These are phyloP conservation scores for Cudoniella acicularis DNA, from an alignment of 495 filamentous ascomycete genomes.

Conservation along the genomic window DNA sequence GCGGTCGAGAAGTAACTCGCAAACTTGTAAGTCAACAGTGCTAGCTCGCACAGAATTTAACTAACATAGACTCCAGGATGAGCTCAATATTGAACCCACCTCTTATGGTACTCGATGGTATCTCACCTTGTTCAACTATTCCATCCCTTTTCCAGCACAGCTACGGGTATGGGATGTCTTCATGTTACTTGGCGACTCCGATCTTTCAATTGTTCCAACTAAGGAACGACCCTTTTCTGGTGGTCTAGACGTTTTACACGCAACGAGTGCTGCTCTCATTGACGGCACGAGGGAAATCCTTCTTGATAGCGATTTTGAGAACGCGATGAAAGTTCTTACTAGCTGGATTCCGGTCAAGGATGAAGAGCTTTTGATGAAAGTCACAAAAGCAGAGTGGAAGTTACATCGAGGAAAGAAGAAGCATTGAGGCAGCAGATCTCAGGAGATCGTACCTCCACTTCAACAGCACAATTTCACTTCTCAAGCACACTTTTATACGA, in stretches of 20 bases:
- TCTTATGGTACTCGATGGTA: conserved; percentile 97
- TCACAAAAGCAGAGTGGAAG: conserved; percentile 90
- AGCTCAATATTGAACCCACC: conserved; percentile 78
- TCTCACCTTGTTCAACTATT: conserved; percentile 95
- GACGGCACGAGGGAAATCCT: conserved; percentile 89
- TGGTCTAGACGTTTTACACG: conserved; percentile 86
- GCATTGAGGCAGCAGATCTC: background rate
- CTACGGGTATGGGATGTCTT: conserved; percentile 99
- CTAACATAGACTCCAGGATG: conserved; percentile 47
- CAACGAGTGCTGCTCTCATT: conserved; percentile 84
- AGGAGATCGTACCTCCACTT: background rate
- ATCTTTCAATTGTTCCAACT: conserved; percentile 17
- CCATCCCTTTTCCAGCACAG: conserved; percentile 92
- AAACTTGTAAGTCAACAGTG: conserved; percentile 64
- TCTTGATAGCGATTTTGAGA: conserved; percentile 93
- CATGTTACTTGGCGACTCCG: conserved; percentile 86
- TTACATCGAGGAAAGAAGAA: conserved; percentile 41
- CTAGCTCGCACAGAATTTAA: background rate
- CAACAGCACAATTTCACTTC: background rate
- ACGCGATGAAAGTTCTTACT: conserved; percentile 95
- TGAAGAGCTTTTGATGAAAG: conserved; percentile 90
- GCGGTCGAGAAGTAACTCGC: conserved; percentile 64
- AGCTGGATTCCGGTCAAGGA: conserved; percentile 95
- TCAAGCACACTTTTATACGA: background rate
- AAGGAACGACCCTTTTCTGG: conserved; percentile 47